phyloP scores from a whole-genome alignment of 139 green algal species.

The Astrephomene gubernaculifera region DNA sequence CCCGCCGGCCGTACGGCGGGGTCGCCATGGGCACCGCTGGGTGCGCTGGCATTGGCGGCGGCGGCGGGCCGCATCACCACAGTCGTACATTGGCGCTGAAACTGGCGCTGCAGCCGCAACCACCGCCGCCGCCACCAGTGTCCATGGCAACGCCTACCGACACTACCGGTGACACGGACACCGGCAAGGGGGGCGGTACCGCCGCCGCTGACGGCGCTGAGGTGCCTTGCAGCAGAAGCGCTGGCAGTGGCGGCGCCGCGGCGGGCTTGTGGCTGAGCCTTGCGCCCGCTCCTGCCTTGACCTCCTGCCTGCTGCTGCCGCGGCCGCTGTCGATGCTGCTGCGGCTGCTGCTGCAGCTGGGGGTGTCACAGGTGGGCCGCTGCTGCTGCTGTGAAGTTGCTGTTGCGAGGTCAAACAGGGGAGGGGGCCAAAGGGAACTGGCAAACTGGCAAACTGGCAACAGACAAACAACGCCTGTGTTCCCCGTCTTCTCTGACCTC shows the following conservation, averaged over 20 bases:
- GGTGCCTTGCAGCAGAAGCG: no score
- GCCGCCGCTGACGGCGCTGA: no score
- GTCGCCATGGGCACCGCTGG: slow-evolving; percentile 4
- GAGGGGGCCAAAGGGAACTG: no score
- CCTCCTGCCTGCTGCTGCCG: slow-evolving; percentile 71
- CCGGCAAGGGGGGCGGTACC: no score
- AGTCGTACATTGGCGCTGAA: background rate
- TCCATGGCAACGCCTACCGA: no score
- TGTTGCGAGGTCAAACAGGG: no score
- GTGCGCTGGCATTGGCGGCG: background rate
- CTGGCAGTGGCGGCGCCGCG: background rate
- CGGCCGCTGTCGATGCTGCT: slow-evolving; percentile 76
- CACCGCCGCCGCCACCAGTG: slow-evolving; percentile 11
- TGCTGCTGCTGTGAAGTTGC: no score
- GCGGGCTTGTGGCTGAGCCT: slow-evolving; percentile 25
- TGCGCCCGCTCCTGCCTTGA: slow-evolving; percentile 50
- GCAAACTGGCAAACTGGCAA: no score
- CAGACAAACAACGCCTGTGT: no score
- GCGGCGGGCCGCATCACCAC: no score
- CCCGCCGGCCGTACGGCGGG: no score
- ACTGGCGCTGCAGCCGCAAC: background rate
- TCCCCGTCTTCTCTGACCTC: slow-evolving; percentile 3
- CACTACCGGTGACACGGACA: no score
- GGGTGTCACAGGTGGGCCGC: slow-evolving; percentile 40
- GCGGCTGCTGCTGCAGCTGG: slow-evolving; percentile 79